Conservation (phyloP, 2,329 filamentous ascomycete genomes). For the Penicillium sp. region DNA sequence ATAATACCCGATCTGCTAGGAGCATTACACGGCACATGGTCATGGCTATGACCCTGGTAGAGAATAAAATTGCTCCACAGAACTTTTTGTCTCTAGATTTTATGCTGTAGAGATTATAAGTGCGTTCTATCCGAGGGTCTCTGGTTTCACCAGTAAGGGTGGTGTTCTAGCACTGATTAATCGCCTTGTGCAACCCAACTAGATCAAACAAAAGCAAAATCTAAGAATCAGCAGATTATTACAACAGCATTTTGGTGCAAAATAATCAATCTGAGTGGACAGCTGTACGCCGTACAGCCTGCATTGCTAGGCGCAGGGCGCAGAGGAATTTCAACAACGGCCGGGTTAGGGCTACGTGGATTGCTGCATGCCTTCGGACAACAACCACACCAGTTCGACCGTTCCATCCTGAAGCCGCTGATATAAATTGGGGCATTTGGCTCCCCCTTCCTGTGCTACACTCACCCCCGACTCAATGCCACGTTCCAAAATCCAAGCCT, state of each 20-base stretch:
- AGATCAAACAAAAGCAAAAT: neutral
- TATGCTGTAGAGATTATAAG: neutral
- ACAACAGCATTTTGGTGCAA: neutral
- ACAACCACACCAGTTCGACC: neutral
- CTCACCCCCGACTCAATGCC: neutral
- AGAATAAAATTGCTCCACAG: neutral
- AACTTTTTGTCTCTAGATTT: neutral
- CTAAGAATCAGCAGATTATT: neutral
- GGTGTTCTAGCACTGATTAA: neutral
- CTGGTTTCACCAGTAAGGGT: neutral
- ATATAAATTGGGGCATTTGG: slow-evolving; percentile 5
- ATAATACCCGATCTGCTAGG: slow-evolving; percentile 19
- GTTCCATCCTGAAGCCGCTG: neutral
- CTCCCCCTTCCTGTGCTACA: neutral
- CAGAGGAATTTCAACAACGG: slow-evolving; percentile 1
- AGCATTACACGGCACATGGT: neutral
- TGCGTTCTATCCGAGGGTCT: neutral
- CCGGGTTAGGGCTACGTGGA: slow-evolving; percentile 1
- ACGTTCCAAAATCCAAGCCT: neutral
- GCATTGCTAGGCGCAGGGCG: neutral
- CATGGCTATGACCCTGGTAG: neutral
- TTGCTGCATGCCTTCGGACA: slow-evolving; percentile 5
- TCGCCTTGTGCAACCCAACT: neutral
- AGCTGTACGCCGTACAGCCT: neutral
- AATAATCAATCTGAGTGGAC: neutral